Percentiles rank a stretch among this genome's conserved stretches.
These are phyloP conservation scores for Fonsecaea pugnacius DNA, from an alignment of 2,329 filamentous ascomycete genomes.

Conservation along the genomic window DNA sequence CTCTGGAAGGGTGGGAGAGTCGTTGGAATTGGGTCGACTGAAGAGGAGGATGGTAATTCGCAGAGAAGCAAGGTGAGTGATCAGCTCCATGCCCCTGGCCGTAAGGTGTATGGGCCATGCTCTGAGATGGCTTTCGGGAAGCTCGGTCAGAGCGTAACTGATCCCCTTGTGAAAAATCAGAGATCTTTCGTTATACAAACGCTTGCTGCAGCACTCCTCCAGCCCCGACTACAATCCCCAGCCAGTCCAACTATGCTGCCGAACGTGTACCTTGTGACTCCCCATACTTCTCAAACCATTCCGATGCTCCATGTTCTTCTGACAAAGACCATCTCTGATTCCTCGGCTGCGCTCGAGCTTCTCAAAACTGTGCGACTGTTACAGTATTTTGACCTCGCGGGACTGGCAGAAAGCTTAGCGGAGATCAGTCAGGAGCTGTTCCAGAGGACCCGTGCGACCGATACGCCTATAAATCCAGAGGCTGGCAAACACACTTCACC, in stretches of 20 bases:
- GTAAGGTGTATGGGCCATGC: not conserved
- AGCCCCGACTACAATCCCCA: not conserved
- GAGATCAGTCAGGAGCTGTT: slow-evolving; percentile 29
- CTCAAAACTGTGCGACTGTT: slow-evolving; percentile 29
- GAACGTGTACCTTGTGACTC: slow-evolving; percentile 24
- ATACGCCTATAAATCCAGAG: not conserved
- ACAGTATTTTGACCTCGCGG: slow-evolving; percentile 33
- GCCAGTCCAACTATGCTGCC: not conserved
- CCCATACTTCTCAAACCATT: slow-evolving; percentile 27
- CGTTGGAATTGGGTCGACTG: slow-evolving; percentile 26
- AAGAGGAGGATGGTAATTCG: slow-evolving; percentile 1
- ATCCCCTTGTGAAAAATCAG: slow-evolving; percentile 3
- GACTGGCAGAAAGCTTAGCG: slow-evolving; percentile 27
- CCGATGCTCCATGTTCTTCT: slow-evolving; percentile 25
- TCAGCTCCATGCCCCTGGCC: not conserved
- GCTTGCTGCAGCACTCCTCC: slow-evolving; percentile 22
- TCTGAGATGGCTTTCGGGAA: not conserved
- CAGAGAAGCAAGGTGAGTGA: slow-evolving; percentile 21
- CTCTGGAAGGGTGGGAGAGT: slow-evolving; percentile 29
- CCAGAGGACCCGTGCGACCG: slow-evolving; percentile 3
- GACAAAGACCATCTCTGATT: slow-evolving; percentile 16
- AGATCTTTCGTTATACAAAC: slow-evolving; percentile 15
- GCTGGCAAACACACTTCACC: not conserved
- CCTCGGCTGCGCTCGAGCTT: slow-evolving; percentile 26
- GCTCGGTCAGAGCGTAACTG: slow-evolving; percentile 8